Evolutionary conservation across 2,329 filamentous ascomycete species (phyloP), one percentile per base, ranked within the genome.

Genomic region (Botrytis tulipae): DNA sequence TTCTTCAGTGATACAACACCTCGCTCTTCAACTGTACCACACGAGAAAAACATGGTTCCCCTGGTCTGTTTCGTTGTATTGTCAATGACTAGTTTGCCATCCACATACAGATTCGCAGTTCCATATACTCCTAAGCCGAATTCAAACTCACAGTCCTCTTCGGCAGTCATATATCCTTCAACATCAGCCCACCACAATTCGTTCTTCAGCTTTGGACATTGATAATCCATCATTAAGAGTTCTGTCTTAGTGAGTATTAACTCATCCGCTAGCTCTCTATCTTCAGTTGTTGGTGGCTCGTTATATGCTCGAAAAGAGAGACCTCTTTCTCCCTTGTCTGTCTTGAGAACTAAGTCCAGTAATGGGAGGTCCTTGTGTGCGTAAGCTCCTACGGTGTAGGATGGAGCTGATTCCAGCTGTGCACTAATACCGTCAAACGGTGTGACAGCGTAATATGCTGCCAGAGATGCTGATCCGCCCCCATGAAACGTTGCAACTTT

Each of bases 361-460:
- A 73, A 46, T 62, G 90, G 90, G 1, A 91, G 84, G 75, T 89
- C 84, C 78, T 89, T 89, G 81, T 91, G 89, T 1, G 87, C 89
- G 79, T 91, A 89, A 32, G 86, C 86, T 6, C 90, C 90, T 51
- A 90, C 85, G 2, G 87, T 84, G 79, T 88, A 91, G 1, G 77
- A 77, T n/a, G 74, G 68, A 16, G 54, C n/a, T 16, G 73, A 59
- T 63, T 71, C 40, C 22, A 48, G 74, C 60, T 72, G 77, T 5
- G 61, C 75, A 67, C 69, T 75, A 51, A 94, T 93, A 10, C 91
- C 92, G 73, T 92, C 90, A 40, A 91, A 89, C 2, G 92, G 92
- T 0, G 90, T 93, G 32, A 94, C 86, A 66, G 91, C 91, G 74
- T 91, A 90, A 82, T 92, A 92, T 10, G 87, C 84, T 16, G 82